phyloP scores from a whole-genome alignment of 2,329 filamentous ascomycete genomes.

The Amauroascus verrucosus region DNA sequence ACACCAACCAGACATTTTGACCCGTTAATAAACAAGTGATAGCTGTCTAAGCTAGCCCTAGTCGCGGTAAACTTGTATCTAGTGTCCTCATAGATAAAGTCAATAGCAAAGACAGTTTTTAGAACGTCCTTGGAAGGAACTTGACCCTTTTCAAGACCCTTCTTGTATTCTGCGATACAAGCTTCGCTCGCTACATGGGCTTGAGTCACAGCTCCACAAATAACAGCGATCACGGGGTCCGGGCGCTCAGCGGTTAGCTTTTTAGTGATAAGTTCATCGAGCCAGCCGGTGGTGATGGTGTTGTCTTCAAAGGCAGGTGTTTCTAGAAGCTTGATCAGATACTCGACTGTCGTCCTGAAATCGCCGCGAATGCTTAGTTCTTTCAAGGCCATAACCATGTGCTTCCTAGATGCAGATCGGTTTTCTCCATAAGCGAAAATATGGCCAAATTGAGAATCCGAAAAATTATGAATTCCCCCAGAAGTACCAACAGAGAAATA shows the following conservation, averaged over 20 bases:
- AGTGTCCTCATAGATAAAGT: conserved; percentile 96
- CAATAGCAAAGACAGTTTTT: conserved; percentile 93
- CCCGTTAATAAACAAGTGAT: conserved; percentile 97
- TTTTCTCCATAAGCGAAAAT: conserved; percentile 99
- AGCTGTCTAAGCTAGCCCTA: conserved; percentile 81
- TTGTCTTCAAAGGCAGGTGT: conserved; percentile 98
- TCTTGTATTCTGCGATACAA: conserved; percentile 76
- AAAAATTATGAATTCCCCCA: conserved; percentile 97
- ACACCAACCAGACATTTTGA: conserved; percentile 93
- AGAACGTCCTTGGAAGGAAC: conserved; percentile 93
- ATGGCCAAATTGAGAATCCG: conserved; percentile 96
- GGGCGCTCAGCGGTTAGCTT: conserved; percentile 93
- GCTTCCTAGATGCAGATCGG: conserved; percentile 87
- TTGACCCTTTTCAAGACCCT: conserved; percentile 89
- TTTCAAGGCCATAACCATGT: conserved; percentile 98
- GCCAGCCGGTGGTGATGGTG: conserved; percentile 97
- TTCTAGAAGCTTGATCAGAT: conserved; percentile 96
- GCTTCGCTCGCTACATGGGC: conserved; percentile 88
- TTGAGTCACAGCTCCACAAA: conserved; percentile 90
- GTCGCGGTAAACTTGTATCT: conserved; percentile 98
- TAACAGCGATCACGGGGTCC: conserved; percentile 83
- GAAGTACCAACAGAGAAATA: conserved; percentile 98
- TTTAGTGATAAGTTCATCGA: conserved; percentile 97
- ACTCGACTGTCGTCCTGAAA: conserved; percentile 96
- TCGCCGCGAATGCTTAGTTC: conserved; percentile 99